Evolutionary conservation across 2,329 filamentous ascomycete species (phyloP), one percentile per base, ranked within the genome.

Genomic region (Phaeoacremonium minimum): DNA sequence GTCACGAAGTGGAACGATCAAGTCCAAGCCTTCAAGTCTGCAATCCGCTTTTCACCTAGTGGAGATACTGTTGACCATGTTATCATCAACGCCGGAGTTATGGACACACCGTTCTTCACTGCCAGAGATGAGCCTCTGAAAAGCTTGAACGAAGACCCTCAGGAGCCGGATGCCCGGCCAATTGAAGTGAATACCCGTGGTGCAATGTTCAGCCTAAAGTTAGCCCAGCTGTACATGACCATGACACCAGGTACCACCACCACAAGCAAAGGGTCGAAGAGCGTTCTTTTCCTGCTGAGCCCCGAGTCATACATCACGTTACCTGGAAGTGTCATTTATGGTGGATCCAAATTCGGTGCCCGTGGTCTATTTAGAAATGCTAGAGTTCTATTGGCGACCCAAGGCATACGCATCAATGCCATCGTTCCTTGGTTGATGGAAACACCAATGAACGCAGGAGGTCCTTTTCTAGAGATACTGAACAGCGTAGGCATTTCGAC

Each of bases 131-230:
- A 31, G 6, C 11, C 26, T 4, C 19, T 28, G 22, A 13, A 17
- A 17, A 15, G n/a, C 22, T 18, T 35, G 6, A 18, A 35, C 33
- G 33, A 35, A 6, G 33, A 35, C 22, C 33, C 33, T 9, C 33
- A 22, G 5, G 33, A 35, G 22, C 33, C 33, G 14, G 33, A 35
- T 28, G 15, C 33, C 5, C 15, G 16, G 15, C 33, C 33, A 16
- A 35, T 35, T 18, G 33, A 35, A 16, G 22, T 35, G 16, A 35
- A 35, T 18, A 35, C 33, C 15, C 28, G 30, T 22, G 33, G 33
- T 28, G 33, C 33, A 22, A 35, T 35, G 33, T 35, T 35, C 15
- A 35, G 33, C 33, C 33, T 30, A 3, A 35, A 35, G 33, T 18
- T 35, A 18, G 33, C 33, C 12, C 33, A 35, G 16, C 33, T 35